Evolutionary conservation across 225 moss, liverwort and hornwort species (phyloP).

Genomic region (Bryum argenteum): DNA sequence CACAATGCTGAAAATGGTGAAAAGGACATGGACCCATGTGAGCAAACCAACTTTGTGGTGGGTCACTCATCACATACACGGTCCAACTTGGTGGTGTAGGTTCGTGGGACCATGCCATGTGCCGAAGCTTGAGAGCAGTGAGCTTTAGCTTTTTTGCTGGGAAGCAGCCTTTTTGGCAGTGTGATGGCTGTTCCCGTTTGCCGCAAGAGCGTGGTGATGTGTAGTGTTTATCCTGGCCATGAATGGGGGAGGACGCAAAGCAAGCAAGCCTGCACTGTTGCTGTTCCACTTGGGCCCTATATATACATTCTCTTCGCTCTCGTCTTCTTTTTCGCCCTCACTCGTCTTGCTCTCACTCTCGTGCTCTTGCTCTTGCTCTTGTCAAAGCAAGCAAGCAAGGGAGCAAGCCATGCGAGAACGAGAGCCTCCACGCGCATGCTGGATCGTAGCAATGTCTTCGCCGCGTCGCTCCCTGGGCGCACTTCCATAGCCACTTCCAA

Average conservation of each 20-base stretch:
- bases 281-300: conserved; percentile 1
- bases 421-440: no score
- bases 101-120: background rate
- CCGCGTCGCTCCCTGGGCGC: conserved; percentile 28
- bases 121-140: background rate
- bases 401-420: background rate
- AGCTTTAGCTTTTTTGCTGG: background rate
- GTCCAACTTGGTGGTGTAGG: background rate
- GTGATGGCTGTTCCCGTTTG: background rate
- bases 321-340: background rate
- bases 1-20: no score
- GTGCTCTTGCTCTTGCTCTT: background rate
- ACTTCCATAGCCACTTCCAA: conserved; percentile 38
- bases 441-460: conserved; percentile 38
- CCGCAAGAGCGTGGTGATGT: background rate
- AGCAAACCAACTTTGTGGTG: no score
- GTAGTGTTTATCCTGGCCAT: conserved; percentile 25
- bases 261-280: background rate
- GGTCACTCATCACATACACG: no score
- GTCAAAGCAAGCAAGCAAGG: background rate
- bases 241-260: conserved; percentile 12
- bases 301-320: conserved; percentile 13
- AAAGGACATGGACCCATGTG: no score
- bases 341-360: no score
- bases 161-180: background rate